Base-by-base conservation (phyloP, 495 filamentous ascomycete species). In the Endocarpon pusillum region DNA sequence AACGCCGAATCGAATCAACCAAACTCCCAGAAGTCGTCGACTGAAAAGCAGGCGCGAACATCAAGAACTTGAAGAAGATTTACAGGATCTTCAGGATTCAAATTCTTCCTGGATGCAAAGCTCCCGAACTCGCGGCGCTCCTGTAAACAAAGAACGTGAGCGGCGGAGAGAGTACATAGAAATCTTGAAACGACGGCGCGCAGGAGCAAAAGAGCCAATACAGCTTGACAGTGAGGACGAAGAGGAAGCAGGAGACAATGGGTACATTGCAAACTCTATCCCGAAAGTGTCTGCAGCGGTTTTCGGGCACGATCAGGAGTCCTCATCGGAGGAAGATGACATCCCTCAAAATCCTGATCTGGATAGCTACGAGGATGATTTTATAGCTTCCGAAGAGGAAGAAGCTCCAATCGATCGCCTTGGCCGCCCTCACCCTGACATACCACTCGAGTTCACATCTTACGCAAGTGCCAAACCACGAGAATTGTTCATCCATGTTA, bases 401-500 rank as follows among this genome's bases (percentile, higher is more conserved):
- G 77, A 82, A 34, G 71, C 69, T 16, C 65, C 69, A 8, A 62
- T 55, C 6, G 57, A 57, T n/a, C n/a, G n/a, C n/a, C 38, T 85
- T 1, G 81, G 81, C 2, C 69, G 64, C 4, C 79, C 75, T 0
- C 61, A 53, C 1, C 42, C 51, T 6, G 61, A 59, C 2, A 73
- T 87, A 2, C 84, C 84, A 0, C 57, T 91, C 7, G 58, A 83
- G 43, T 84, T 83, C 46, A 80, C 72, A 2, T 48, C 58, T 9
- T 66, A 77, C 32, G 61, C 68, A 0, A 69, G 76, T 41, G 75
- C 74, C 40, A 74, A 81, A 26, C 49, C 75, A 0, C 75, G 76
- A 34, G 75, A 83, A 20, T 73, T 85, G 37, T 92, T 94, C 56
- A 71, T 71, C 24, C 68, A 75, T 42, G 80, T 69, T 0, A 60